phyloP scores from a whole-genome alignment of 192 early-diverging fungal species.

The Kappamyces sp. region DNA sequence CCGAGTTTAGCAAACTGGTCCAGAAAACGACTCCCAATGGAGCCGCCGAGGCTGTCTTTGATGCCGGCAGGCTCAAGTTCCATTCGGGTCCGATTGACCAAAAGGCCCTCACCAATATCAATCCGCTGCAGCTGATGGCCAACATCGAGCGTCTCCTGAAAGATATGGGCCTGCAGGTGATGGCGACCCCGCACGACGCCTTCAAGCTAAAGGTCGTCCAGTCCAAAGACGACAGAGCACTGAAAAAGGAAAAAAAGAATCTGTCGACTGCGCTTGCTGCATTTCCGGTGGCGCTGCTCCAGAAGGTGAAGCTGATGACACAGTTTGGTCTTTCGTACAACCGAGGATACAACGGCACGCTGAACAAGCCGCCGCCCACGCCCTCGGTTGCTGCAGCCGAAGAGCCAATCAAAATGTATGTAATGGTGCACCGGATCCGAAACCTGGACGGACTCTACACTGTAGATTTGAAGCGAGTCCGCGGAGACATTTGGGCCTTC shows the following conservation, averaged over 20 bases:
- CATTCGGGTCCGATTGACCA: slow-evolving; percentile 48
- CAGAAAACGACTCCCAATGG: neutral
- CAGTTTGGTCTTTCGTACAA: slow-evolving; percentile 31
- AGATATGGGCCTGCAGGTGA: slow-evolving; percentile 34
- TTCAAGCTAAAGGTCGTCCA: slow-evolving; percentile 39
- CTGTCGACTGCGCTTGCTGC: slow-evolving; percentile 57
- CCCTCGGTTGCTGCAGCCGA: slow-evolving; percentile 42
- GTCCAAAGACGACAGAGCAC: slow-evolving; percentile 36
- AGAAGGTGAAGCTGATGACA: slow-evolving; percentile 29
- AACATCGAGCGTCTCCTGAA: slow-evolving; percentile 25
- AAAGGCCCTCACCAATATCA: slow-evolving; percentile 27
- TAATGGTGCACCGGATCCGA: slow-evolving; percentile 88
- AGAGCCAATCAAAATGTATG: slow-evolving; percentile 72
- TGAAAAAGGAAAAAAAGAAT: slow-evolving; percentile 58
- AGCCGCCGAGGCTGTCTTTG: neutral
- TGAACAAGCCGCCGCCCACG: neutral
- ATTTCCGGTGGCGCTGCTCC: slow-evolving; percentile 34
- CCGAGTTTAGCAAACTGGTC: no score
- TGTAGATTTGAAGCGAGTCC: slow-evolving; percentile 46
- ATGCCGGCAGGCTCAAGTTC: slow-evolving; percentile 18
- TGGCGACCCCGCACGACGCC: slow-evolving; percentile 15
- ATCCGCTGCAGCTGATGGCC: slow-evolving; percentile 20
- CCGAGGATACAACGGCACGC: neutral
- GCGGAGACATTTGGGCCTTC: slow-evolving; percentile 53
- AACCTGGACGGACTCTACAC: slow-evolving; percentile 58